Conservation (phyloP, 1,284 basidiomycete genomes). For the Meripilus lineatus region DNA sequence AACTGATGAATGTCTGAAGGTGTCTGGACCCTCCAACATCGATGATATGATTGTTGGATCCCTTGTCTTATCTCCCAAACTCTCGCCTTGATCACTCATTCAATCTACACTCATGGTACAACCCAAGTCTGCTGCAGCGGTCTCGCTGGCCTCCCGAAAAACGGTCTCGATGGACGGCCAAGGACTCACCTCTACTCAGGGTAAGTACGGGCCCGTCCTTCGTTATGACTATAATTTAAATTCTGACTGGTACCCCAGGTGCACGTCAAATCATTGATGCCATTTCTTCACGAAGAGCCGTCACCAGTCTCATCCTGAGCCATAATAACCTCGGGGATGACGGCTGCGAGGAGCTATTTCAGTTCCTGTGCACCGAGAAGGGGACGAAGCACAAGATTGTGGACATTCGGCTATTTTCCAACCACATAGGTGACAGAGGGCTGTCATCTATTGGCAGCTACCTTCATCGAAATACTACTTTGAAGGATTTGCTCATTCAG, state of each 20-base stretch:
- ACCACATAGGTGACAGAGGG: slow-evolving; percentile 49
- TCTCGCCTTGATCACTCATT: no score
- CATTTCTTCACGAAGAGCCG: slow-evolving; percentile 35
- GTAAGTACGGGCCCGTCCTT: neutral
- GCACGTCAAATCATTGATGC: slow-evolving; percentile 45
- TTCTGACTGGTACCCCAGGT: slow-evolving; percentile 25
- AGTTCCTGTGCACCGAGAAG: slow-evolving; percentile 44
- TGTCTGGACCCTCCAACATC: no score
- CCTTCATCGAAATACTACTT: slow-evolving; percentile 38
- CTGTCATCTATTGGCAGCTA: slow-evolving; percentile 50
- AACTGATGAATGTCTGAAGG: no score
- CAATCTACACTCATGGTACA: neutral
- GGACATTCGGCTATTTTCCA: slow-evolving; percentile 54
- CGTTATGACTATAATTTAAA: neutral
- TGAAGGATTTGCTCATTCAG: slow-evolving; percentile 49
- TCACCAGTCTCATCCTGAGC: slow-evolving; percentile 49
- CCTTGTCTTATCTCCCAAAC: no score
- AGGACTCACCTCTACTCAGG: slow-evolving; percentile 4
- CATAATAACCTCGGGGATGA: slow-evolving; percentile 57
- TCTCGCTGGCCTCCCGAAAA: slow-evolving; percentile 4
- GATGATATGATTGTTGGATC: no score
- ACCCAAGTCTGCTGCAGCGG: neutral
- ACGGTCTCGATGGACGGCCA: neutral
- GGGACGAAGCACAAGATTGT: slow-evolving; percentile 44
- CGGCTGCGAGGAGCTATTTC: slow-evolving; percentile 52